Conservation (phyloP, 2,329 filamentous ascomycete species). For the Fusarium goolgardi region DNA sequence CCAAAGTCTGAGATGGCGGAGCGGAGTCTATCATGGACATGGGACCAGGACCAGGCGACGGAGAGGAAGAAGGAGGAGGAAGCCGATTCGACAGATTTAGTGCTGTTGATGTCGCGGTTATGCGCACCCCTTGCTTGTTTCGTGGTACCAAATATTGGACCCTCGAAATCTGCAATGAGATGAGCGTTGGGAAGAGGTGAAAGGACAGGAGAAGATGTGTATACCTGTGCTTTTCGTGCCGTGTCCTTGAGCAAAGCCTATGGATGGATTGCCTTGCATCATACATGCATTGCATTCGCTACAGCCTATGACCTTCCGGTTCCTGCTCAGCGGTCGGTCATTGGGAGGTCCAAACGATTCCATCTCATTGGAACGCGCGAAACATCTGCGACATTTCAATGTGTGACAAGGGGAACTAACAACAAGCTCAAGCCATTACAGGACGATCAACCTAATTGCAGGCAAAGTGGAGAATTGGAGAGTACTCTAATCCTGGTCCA, state of each 20-base stretch:
- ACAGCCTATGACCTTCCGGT: slow-evolving; percentile 7
- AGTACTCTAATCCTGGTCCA: slow-evolving; percentile 12
- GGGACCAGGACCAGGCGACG: slow-evolving; percentile 21
- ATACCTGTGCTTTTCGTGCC: slow-evolving; percentile 13
- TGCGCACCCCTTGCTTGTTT: slow-evolving; percentile 39
- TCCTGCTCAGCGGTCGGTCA: background rate
- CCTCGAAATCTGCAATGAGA: slow-evolving; percentile 12
- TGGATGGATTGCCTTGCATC: background rate
- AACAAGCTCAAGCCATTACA: slow-evolving; percentile 29
- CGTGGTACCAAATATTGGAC: slow-evolving; percentile 21
- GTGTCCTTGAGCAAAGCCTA: slow-evolving; percentile 2
- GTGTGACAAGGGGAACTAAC: slow-evolving; percentile 8
- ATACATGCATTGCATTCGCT: background rate
- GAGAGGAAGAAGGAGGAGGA: slow-evolving; percentile 19
- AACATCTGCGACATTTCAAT: slow-evolving; percentile 20
- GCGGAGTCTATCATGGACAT: slow-evolving; percentile 25
- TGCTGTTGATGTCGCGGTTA: slow-evolving; percentile 29
- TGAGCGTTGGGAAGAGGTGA: slow-evolving; percentile 22
- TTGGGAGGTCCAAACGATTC: background rate
- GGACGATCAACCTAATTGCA: slow-evolving; percentile 40
- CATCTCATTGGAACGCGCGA: slow-evolving; percentile 13
- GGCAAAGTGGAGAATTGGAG: slow-evolving; percentile 38
- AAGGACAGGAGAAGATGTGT: slow-evolving; percentile 12
- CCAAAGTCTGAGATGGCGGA: slow-evolving; percentile 28
- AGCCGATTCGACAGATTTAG: slow-evolving; percentile 30